A percentile compares a stretch with the other conserved stretches of the same genome.
Conservation (phyloP, 768 basidiomycete genomes). For the Mycena leptocephala region DNA sequence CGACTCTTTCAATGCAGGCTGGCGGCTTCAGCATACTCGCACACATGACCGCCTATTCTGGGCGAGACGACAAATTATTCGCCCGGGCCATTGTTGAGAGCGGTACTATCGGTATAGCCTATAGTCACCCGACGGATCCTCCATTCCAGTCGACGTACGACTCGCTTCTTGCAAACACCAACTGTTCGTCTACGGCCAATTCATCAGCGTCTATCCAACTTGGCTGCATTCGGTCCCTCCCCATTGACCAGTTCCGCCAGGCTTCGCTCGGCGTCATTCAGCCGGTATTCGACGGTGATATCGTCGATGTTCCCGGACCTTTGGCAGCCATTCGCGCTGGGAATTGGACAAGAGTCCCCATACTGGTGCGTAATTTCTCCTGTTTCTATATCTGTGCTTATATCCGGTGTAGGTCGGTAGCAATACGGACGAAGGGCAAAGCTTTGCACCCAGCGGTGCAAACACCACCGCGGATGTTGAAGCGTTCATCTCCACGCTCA, state of each 20-base stretch:
- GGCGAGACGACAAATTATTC: background rate
- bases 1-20: background rate
- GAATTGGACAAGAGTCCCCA: conserved; percentile 11
- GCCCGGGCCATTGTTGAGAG: background rate
- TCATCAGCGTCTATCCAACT: conserved; percentile 1
- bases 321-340: conserved; percentile 11
- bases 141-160: background rate
- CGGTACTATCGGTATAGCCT: background rate
- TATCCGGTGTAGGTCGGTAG: conserved; percentile 12
- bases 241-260: conserved; percentile 22
- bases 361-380: background rate
- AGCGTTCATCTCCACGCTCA: background rate
- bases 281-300: conserved; percentile 16
- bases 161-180: conserved; percentile 3
- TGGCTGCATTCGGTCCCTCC: conserved; percentile 21
- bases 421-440: conserved; percentile 26
- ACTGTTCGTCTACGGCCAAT: conserved; percentile 14
- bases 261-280: conserved; percentile 3
- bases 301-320: conserved; percentile 12
- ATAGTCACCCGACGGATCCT: background rate
- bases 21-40: background rate
- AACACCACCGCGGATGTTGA: conserved; percentile 19
- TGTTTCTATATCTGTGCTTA: background rate
- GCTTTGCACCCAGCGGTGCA: conserved; percentile 13
- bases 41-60: background rate